Evolutionary conservation across 257 asterid species (phyloP).

Genomic region (Apocynum venetum): DNA sequence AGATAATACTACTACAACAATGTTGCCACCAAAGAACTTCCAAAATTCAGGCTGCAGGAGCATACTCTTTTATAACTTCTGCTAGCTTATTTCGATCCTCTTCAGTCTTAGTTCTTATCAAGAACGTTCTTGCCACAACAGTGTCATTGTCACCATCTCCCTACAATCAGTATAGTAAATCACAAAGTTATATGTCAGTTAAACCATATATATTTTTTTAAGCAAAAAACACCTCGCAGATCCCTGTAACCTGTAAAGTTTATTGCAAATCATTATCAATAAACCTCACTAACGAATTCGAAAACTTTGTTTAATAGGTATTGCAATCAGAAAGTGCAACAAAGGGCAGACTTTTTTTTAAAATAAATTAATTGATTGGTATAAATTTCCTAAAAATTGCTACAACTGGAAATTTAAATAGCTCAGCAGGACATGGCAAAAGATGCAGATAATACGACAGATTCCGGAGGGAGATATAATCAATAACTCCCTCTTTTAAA

Average conservation of each 20-base stretch:
- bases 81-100: conserved; percentile 83
- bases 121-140: conserved; percentile 69
- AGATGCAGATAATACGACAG: not conserved
- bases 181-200: not conserved
- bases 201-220: not conserved
- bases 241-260: not conserved
- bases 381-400: too few species aligned
- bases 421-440: not conserved
- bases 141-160: conserved; percentile 54
- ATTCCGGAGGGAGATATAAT: not conserved
- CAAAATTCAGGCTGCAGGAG: conserved; percentile 53
- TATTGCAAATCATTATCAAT: not conserved
- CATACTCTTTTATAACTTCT: conserved; percentile 68
- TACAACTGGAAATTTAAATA: not conserved
- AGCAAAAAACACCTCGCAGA: not conserved
- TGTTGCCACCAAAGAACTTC: conserved; percentile 9
- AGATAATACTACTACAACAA: conserved; percentile 39
- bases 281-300: not conserved
- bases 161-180: not conserved
- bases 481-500: not conserved
- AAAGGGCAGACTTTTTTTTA: not conserved
- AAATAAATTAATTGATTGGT: too few species aligned
- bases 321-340: not conserved
- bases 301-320: too few species aligned
- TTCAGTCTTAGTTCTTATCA: conserved; percentile 63